phyloP scores from a whole-genome alignment of 2,329 filamentous ascomycete genomes.

The Colletotrichum truncatum region DNA sequence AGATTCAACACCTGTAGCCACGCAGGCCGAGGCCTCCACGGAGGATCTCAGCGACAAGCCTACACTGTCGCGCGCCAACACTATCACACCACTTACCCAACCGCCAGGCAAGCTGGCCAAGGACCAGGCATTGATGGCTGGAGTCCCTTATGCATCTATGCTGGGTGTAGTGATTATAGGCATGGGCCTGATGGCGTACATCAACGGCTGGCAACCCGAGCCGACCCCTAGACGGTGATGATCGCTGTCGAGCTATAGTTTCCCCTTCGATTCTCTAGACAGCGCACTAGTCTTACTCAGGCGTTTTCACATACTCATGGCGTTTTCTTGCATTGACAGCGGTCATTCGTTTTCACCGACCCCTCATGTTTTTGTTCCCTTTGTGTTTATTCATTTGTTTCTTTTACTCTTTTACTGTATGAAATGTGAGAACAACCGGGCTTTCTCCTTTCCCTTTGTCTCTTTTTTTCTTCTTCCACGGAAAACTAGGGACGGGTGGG shows the following conservation, averaged over 20 bases:
- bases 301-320: slow-evolving; percentile 27
- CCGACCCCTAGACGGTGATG: slow-evolving; percentile 45
- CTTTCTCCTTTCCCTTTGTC: slow-evolving; percentile 12
- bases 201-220: slow-evolving; percentile 80
- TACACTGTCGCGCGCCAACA: slow-evolving; percentile 58
- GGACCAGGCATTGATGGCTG: slow-evolving; percentile 59
- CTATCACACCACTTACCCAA: slow-evolving; percentile 54
- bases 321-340: slow-evolving; percentile 29
- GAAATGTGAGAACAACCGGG: background rate
- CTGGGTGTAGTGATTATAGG: slow-evolving; percentile 83
- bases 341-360: slow-evolving; percentile 23
- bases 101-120: slow-evolving; percentile 50
- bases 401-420: slow-evolving; percentile 8
- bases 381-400: slow-evolving; percentile 16
- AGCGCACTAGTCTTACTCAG: slow-evolving; percentile 3
- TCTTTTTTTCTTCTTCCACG: slow-evolving; percentile 11
- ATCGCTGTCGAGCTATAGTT: background rate
- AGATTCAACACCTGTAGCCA: slow-evolving; percentile 21
- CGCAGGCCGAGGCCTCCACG: slow-evolving; percentile 32
- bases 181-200: slow-evolving; percentile 85
- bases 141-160: slow-evolving; percentile 82
- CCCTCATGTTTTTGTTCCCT: slow-evolving; percentile 15
- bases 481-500: slow-evolving; percentile 17
- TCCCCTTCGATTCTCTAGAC: slow-evolving; percentile 22
- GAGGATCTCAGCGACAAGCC: slow-evolving; percentile 49